Evolutionary conservation across 2,329 filamentous ascomycete genomes (phyloP).

Genomic region (Colletotrichum echinochloae): DNA sequence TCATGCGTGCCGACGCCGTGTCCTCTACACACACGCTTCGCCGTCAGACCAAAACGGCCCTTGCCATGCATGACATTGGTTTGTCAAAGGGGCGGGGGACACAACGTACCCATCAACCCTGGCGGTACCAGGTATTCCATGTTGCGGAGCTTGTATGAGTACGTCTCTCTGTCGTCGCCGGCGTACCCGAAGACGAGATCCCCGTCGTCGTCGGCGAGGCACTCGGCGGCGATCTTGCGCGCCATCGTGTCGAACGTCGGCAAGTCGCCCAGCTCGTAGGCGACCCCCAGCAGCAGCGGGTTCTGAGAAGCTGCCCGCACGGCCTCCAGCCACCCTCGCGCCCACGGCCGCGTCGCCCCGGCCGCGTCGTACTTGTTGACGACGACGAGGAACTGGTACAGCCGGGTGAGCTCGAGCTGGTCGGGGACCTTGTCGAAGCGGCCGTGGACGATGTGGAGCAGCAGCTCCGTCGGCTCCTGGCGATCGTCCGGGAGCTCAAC

Average conservation of each 20-base stretch:
- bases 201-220: conserved; percentile 17
- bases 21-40: not conserved
- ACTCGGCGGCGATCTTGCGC: conserved; percentile 45
- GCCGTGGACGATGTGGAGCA: conserved; percentile 49
- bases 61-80: not conserved
- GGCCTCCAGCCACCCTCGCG: conserved; percentile 41
- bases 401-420: conserved; percentile 41
- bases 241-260: conserved; percentile 43
- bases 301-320: conserved; percentile 38
- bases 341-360: conserved; percentile 44
- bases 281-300: conserved; percentile 46
- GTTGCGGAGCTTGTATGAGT: conserved; percentile 23
- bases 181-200: conserved; percentile 29
- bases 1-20: not conserved
- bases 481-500: conserved; percentile 50
- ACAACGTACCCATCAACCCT: not conserved
- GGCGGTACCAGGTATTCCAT: conserved; percentile 23
- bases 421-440: conserved; percentile 45
- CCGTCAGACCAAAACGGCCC: not conserved
- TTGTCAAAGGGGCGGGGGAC: not conserved
- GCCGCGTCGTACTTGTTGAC: conserved; percentile 50
- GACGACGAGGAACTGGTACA: conserved; percentile 47
- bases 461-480: conserved; percentile 44
- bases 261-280: conserved; percentile 48
- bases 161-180: not conserved